Evolutionary conservation across 1,284 basidiomycete species (phyloP), one percentile per base, ranked within the genome.

Genomic region (Cryptococcus sp.): DNA sequence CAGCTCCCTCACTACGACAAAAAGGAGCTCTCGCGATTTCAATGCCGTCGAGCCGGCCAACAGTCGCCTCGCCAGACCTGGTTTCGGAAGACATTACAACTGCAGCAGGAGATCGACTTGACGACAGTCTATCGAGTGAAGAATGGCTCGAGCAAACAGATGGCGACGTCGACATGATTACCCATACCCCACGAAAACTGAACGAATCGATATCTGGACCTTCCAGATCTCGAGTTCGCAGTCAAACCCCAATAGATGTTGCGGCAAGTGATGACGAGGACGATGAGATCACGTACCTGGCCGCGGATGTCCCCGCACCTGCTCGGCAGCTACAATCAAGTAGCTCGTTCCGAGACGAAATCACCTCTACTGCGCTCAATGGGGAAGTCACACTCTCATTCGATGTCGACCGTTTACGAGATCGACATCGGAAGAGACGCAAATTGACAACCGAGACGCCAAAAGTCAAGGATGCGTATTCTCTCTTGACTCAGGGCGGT

Each of bases 371-470:
- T 4, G 52, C 46, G 13, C n/a, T 53, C 1, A 57, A 62, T 9
- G 70, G 71, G 34, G 67, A 72, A 49, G 50, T 67, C 13, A 66
- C 62, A 4, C 50, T 72, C 1, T 50, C 56, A 2, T 74, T 74
- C 48, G 66, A 73, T 50, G 28, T 72, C 9, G 36, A 54, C 23
- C 61, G 66, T 0, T 49, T 74, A 7, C 51, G 49, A 18, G 21
- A 36, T 28, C 63, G 70, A 3, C 69, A 63, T 42, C 46, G 46
- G 7, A 42, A 32, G 19, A 32, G 46, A 2, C 46, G 19, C 13
- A 16, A 7, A 13, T 3, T 10, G 9, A 11, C 10, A 11, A 2
- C 23, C n/a, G n/a, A 7, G 28, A n/a, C 36, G 23, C 9, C 32
- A 11, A 42, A 69, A 66, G 7, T 56, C 67, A 28, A 72, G 18